These are phyloP conservation scores for Scenedesmus sp. DNA, from an alignment of 163 green algal genomes.

Conservation along the genomic window DNA sequence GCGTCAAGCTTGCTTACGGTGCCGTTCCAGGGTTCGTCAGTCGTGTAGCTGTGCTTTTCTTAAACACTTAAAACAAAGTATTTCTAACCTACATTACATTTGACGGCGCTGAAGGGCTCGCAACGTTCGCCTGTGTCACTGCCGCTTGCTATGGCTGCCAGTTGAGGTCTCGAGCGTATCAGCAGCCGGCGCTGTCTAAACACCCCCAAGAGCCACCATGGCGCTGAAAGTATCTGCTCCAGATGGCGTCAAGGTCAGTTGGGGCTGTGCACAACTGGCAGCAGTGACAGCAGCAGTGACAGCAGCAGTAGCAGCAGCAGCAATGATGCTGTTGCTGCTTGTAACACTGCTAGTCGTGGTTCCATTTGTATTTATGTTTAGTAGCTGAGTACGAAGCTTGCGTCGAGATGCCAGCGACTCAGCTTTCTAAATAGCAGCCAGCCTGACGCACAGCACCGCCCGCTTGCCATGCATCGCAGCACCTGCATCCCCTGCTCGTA, in stretches of 20 bases:
- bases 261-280: background rate
- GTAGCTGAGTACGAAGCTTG: no score
- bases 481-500: background rate
- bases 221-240: slow-evolving; percentile 82
- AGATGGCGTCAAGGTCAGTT: slow-evolving; percentile 89
- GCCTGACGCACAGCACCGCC: background rate
- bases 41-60: background rate
- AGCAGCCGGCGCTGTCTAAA: background rate
- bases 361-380: no score
- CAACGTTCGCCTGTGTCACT: background rate
- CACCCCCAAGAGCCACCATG: slow-evolving; percentile 58
- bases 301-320: background rate
- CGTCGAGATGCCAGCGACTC: background rate
- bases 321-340: background rate
- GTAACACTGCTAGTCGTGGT: no score
- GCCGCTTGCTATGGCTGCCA: background rate
- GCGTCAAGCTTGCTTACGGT: background rate
- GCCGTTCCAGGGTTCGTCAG: background rate
- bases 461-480: background rate
- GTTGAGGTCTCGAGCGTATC: background rate
- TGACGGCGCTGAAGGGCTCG: background rate
- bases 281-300: background rate
- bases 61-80: background rate
- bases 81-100: background rate
- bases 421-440: background rate